These are phyloP conservation scores for Crithidia sp. DNA, from an alignment of 208 protist species.

Conservation along the genomic window DNA sequence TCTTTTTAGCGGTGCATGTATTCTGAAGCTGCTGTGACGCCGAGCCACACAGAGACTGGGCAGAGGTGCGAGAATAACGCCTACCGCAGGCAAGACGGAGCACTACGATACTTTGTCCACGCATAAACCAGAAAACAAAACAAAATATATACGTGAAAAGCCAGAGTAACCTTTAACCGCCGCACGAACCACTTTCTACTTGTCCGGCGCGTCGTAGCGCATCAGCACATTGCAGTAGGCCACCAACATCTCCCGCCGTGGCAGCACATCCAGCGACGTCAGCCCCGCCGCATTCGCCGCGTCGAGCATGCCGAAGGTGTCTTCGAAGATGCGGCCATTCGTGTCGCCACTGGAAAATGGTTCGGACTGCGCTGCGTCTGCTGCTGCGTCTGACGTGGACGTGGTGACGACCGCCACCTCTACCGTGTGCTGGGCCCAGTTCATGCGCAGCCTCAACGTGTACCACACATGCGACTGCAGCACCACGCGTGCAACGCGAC, in stretches of 20 bases:
- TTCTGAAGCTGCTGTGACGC: too few species aligned
- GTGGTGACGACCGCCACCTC: constrained; percentile 22
- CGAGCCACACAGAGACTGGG: too few species aligned
- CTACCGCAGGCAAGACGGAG: too few species aligned
- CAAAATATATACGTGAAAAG: too few species aligned
- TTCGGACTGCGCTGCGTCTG: too few species aligned
- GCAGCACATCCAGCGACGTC: constrained; percentile 40
- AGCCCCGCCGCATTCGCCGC: constrained; percentile 28
- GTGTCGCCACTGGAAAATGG: neutral
- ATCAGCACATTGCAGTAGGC: constrained; percentile 53
- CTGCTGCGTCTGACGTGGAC: neutral
- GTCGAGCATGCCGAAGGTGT: constrained; percentile 28
- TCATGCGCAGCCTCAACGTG: constrained; percentile 13
- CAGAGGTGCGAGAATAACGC: too few species aligned
- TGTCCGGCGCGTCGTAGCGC: constrained; percentile 19
- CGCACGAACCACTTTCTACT: neutral
- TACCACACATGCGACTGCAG: constrained; percentile 19
- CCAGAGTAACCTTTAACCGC: too few species aligned
- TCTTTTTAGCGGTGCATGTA: too few species aligned
- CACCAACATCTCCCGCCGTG: constrained; percentile 38
- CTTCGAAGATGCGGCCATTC: neutral
- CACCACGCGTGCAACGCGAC: neutral
- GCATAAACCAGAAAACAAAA: too few species aligned
- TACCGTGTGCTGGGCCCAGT: constrained; percentile 16
- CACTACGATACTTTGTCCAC: too few species aligned